These are phyloP conservation scores for Aspergillus ruber DNA, from an alignment of 2,329 filamentous ascomycete species.

Conservation along the genomic window DNA sequence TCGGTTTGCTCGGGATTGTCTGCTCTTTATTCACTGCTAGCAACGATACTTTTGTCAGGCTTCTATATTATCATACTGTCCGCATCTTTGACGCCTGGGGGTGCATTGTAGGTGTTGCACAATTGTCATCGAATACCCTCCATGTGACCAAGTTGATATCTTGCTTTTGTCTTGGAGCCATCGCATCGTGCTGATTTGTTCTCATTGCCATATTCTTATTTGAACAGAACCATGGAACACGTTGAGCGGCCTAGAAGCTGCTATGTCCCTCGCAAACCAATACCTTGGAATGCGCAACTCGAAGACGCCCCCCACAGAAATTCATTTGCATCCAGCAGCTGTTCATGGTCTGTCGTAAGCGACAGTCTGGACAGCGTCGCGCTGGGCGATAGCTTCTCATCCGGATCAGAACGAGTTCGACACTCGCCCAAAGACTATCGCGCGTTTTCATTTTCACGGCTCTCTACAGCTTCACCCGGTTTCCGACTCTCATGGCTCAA, in stretches of 20 bases:
- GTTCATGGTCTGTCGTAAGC: conserved; percentile 30
- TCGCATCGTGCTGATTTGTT: no score
- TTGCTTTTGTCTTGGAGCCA: no score
- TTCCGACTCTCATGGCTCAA: conserved; percentile 56
- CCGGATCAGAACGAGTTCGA: conserved; percentile 60
- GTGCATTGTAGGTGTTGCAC: no score
- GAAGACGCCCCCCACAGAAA: not conserved
- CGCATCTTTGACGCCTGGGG: no score
- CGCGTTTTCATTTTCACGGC: conserved; percentile 44
- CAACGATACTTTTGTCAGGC: no score
- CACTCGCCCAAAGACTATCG: conserved; percentile 52
- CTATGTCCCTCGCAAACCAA: not conserved
- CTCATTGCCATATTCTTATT: no score
- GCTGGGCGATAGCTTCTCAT: conserved; percentile 46
- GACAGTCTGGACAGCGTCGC: conserved; percentile 31
- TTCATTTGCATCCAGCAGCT: conserved; percentile 20
- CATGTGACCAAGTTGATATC: no score
- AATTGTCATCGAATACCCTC: no score
- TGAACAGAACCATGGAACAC: not conserved
- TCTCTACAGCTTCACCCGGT: conserved; percentile 51
- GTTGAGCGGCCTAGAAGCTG: not conserved
- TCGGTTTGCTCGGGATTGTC: not conserved
- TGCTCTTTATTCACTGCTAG: no score
- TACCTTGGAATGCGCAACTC: not conserved
- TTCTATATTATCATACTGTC: no score